Percentiles rank a stretch among this genome's conserved stretches.
Evolutionary conservation across 192 early-diverging fungal genomes (phyloP).

Genomic region (Coemansia sp.): DNA sequence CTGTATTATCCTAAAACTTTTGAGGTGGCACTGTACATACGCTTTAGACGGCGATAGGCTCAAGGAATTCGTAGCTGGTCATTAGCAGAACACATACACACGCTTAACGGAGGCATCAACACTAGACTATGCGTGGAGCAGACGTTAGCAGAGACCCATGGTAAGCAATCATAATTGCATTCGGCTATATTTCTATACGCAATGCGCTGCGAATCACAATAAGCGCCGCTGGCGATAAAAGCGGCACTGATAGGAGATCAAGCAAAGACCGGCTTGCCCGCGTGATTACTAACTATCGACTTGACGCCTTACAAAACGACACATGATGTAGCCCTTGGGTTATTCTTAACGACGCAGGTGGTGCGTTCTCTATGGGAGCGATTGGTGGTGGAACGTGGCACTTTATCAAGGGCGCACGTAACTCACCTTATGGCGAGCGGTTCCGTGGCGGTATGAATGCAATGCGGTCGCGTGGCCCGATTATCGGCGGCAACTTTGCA

Average conservation of each 20-base stretch:
- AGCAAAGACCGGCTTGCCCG: neutral
- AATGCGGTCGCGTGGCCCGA: slow-evolving; percentile 91
- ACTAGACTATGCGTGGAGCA: slow-evolving; percentile 41
- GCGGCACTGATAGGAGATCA: neutral
- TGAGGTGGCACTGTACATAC: slow-evolving; percentile 13
- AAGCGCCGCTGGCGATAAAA: neutral
- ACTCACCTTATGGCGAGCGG: slow-evolving; percentile 94
- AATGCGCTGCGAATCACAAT: neutral
- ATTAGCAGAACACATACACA: neutral
- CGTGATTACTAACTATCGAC: neutral
- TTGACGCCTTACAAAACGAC: neutral
- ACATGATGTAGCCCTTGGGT: slow-evolving; percentile 67
- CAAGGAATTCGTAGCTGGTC: neutral
- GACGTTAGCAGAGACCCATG: slow-evolving; percentile 56
- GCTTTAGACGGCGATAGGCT: neutral
- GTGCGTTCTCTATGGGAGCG: slow-evolving; percentile 94
- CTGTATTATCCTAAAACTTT: neutral
- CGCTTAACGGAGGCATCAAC: neutral
- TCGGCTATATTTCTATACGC: neutral
- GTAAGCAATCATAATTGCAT: slow-evolving; percentile 20
- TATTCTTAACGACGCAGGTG: slow-evolving; percentile 81
- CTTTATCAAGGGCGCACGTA: slow-evolving; percentile 97
- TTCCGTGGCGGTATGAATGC: slow-evolving; percentile 81
- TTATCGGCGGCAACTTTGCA: slow-evolving; percentile 97
- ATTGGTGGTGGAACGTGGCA: slow-evolving; percentile 96